Evolutionary conservation across 2,329 filamentous ascomycete species (phyloP).

Genomic region (Mariannaea sp.): DNA sequence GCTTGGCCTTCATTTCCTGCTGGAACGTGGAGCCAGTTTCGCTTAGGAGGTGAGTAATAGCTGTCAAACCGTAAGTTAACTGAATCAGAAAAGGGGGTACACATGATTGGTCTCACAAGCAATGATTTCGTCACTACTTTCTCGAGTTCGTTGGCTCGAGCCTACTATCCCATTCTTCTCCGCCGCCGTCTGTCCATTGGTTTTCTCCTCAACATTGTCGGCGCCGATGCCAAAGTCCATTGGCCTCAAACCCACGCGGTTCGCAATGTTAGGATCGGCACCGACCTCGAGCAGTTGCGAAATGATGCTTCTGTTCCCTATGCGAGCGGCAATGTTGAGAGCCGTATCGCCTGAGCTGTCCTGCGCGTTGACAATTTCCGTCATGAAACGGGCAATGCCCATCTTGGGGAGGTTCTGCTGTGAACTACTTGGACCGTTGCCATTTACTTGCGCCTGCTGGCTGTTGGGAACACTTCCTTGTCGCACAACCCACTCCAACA

Average conservation of each 20-base stretch:
- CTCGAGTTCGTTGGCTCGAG: slow-evolving; percentile 62
- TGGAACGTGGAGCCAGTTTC: slow-evolving; percentile 81
- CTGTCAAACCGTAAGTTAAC: slow-evolving; percentile 43
- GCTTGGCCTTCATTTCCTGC: slow-evolving; percentile 79
- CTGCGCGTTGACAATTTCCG: slow-evolving; percentile 93
- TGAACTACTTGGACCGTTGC: slow-evolving; percentile 45
- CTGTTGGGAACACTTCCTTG: slow-evolving; percentile 71
- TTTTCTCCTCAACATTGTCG: slow-evolving; percentile 56
- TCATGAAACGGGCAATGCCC: slow-evolving; percentile 90
- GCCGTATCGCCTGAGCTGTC: slow-evolving; percentile 95
- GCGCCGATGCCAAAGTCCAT: slow-evolving; percentile 93
- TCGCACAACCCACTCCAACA: slow-evolving; percentile 92
- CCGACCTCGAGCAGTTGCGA: slow-evolving; percentile 96
- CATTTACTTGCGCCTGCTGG: slow-evolving; percentile 47
- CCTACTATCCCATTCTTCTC: slow-evolving; percentile 52
- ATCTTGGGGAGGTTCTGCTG: slow-evolving; percentile 65
- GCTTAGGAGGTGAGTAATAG: slow-evolving; percentile 81
- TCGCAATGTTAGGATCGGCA: slow-evolving; percentile 89
- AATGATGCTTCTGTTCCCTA: slow-evolving; percentile 92
- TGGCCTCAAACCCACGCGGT: slow-evolving; percentile 84
- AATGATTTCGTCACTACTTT: slow-evolving; percentile 80
- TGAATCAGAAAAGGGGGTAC: background rate
- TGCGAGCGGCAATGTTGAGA: slow-evolving; percentile 88
- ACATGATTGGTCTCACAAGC: slow-evolving; percentile 62
- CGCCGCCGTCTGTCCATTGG: slow-evolving; percentile 48